Conservation (phyloP, 768 basidiomycete genomes). For the Lactarius quietus region DNA sequence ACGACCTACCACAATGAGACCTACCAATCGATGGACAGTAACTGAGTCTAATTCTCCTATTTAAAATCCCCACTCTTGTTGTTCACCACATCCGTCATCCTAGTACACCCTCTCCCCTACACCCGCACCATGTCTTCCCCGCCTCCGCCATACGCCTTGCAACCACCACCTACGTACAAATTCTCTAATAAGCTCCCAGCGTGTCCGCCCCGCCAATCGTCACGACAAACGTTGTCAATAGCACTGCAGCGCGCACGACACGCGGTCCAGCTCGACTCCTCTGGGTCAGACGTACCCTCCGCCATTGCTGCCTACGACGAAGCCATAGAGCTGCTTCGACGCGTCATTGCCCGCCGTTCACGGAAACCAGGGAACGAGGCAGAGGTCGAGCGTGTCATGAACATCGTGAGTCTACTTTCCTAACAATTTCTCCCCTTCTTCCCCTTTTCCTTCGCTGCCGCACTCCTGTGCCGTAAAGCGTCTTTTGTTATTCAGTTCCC, state of each 20-base stretch:
- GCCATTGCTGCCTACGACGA: constrained; percentile 10
- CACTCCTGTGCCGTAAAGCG: background rate
- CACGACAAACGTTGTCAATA: constrained; percentile 3
- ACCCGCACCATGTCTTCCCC: background rate
- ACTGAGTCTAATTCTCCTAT: background rate
- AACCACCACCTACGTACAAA: background rate
- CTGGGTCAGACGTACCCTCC: background rate
- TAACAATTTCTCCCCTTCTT: background rate
- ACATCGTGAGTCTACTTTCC: constrained; percentile 11
- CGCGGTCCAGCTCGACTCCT: constrained; percentile 9
- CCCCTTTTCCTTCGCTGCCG: background rate
- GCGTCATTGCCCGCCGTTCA: constrained; percentile 25
- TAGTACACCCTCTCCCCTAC: background rate
- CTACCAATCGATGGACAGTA: background rate
- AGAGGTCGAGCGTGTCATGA: constrained; percentile 12
- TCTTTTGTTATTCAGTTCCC: background rate
- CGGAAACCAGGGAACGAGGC: background rate
- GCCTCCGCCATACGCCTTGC: constrained; percentile 1
- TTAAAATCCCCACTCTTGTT: background rate
- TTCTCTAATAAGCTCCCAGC: background rate
- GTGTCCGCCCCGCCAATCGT: background rate
- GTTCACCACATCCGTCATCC: background rate
- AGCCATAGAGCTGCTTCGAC: constrained; percentile 42
- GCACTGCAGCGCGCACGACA: constrained; percentile 12
- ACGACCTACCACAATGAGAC: background rate